Evolutionary conservation across 257 asterid genomes (phyloP).

Genomic region (Nicotiana otophora): DNA sequence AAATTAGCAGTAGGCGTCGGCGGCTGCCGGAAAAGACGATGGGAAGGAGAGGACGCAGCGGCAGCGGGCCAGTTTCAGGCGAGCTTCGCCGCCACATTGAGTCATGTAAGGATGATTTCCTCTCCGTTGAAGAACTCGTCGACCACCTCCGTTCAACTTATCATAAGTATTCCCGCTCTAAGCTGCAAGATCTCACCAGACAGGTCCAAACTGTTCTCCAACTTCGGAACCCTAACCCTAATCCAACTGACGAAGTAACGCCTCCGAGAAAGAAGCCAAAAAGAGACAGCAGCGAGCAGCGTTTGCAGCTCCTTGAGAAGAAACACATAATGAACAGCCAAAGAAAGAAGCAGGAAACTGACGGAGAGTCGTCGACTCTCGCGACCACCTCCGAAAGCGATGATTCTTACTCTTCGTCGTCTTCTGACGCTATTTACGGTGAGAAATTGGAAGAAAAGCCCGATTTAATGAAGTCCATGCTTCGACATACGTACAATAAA

Average conservation of each 20-base stretch:
- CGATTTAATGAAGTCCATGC: conserved; percentile 65
- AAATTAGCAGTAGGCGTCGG: not conserved
- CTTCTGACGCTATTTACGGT: conserved; percentile 51
- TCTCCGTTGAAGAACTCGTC: conserved; percentile 55
- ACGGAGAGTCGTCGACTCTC: not conserved
- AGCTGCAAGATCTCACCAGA: conserved; percentile 42
- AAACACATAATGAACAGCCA: conserved; percentile 31
- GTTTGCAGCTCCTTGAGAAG: conserved; percentile 44
- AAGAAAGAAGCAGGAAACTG: conserved; percentile 5
- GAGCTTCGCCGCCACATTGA: conserved; percentile 44
- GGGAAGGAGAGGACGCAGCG: conserved; percentile 2
- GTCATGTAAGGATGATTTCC: conserved; percentile 19
- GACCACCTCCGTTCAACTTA: conserved; percentile 51
- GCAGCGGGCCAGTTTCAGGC: not conserved
- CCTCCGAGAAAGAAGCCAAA: conserved; percentile 23
- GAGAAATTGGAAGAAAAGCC: conserved; percentile 54
- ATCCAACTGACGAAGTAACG: conserved; percentile 10
- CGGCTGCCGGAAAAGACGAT: not conserved
- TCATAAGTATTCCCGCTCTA: conserved; percentile 46
- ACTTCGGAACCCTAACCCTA: not conserved
- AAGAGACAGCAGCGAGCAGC: conserved; percentile 37
- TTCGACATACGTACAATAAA: conserved; percentile 40
- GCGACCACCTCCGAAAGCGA: not conserved
- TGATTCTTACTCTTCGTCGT: conserved; percentile 27
- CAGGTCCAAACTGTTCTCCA: conserved; percentile 31